These are phyloP conservation scores for Neostapfia colusana DNA, from an alignment of 176 grass and related monocot species.

Conservation along the genomic window DNA sequence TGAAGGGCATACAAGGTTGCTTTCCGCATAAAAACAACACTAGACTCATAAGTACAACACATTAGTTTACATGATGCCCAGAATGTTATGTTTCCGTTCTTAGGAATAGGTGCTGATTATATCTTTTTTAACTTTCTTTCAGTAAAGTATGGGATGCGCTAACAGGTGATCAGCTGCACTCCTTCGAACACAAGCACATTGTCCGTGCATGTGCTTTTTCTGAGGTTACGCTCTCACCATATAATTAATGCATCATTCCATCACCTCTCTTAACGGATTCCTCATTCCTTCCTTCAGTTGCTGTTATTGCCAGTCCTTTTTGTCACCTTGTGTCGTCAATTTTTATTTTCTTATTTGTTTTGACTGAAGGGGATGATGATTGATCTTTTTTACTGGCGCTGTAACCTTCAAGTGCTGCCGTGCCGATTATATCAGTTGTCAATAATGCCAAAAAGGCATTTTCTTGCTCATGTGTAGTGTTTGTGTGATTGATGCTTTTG, in stretches of 20 bases:
- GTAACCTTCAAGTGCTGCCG: neutral
- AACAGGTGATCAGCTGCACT: conserved; percentile 83
- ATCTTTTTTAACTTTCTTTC: conserved; percentile 27
- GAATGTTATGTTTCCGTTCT: neutral
- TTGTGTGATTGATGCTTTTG: neutral
- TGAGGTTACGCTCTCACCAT: conserved; percentile 62
- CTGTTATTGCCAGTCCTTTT: neutral
- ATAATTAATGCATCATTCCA: neutral
- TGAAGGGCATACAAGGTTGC: neutral
- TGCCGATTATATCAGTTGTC: neutral
- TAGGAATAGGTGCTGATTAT: conserved; percentile 18
- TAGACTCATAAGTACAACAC: neutral
- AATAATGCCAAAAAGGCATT: neutral
- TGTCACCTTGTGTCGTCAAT: neutral
- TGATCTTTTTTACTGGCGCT: neutral
- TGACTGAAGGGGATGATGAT: neutral
- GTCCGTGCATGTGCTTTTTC: conserved; percentile 96
- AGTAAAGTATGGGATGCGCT: conserved; percentile 99
- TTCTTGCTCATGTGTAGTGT: neutral
- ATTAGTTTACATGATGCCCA: neutral
- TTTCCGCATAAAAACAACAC: neutral
- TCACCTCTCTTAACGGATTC: neutral
- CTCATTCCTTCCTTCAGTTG: neutral
- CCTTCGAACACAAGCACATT: conserved; percentile 98
- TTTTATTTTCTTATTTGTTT: conserved; percentile 11